Base-by-base conservation (phyloP, 345 rosid species). In the Eucalyptus microcorys region DNA sequence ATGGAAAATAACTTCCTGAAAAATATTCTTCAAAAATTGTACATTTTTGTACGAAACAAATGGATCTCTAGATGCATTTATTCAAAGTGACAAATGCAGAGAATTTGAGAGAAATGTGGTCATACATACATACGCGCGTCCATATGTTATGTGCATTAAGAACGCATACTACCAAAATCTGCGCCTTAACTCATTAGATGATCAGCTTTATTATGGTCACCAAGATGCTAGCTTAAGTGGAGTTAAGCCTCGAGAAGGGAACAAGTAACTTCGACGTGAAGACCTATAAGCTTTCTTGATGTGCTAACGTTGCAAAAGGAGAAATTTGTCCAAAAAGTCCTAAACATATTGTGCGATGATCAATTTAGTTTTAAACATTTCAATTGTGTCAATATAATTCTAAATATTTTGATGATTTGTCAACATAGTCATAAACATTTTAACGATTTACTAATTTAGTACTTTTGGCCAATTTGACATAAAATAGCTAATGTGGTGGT, bases 391-490 rank as follows among this genome's bases (percentile, higher is more conserved):
- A 55, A 24, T 55, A 4, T 55, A 55, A 9, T 24, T 24, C 30
- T 55, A 55, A 55, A 55, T 22, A 4, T 55, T 55, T 55, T 24
- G 30, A 55, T 55, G 30, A 55, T 55, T 55, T 55, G 30, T 55
- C 13, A 10, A 55, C 27, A 2, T 1, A 22, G 0, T 55, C 61
- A 1, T 55, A 55, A 55, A 55, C 30, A 6, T 55, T 55, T 55
- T 55, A 55, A 55, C 6, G 6, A 55, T 24, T 55, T 55, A 55
- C 61, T 55, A 55, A 55, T 24, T 55, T 55, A 55, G 30, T 55
- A 4, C 11, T 55, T 55, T 55, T 1, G 0, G 61, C 30, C 13
- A 24, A 55, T 55, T 55, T 55, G 30, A 24, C 0, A 22, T 1
- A 9, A 55, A 53, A 53, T 53, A 53, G 10, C 10, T 21, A 4